These are phyloP conservation scores for Lunularia cruciata DNA, from an alignment of 225 moss, liverwort and hornwort genomes.

Conservation along the genomic window DNA sequence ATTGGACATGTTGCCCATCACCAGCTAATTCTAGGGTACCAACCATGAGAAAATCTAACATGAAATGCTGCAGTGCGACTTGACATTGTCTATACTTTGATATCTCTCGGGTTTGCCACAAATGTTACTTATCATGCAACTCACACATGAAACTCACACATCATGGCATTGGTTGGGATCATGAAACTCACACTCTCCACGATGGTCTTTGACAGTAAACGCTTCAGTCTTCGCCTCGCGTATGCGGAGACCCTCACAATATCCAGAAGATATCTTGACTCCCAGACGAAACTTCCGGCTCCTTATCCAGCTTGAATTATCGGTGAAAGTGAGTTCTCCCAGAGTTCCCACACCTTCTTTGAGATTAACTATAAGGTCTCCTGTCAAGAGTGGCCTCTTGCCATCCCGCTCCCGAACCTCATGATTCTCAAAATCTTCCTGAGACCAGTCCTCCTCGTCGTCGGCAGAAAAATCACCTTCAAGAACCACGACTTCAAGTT, in stretches of 20 bases:
- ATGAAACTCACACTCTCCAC: slow-evolving; percentile 32
- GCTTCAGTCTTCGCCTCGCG: slow-evolving; percentile 47
- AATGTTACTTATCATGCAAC: too few relatives aligned
- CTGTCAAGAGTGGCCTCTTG: slow-evolving; percentile 45
- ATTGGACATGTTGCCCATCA: too few relatives aligned
- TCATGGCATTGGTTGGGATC: too few relatives aligned
- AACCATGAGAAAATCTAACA: too few relatives aligned
- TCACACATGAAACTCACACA: too few relatives aligned
- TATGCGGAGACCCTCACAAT: slow-evolving; percentile 40
- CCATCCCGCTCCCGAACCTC: slow-evolving; percentile 47
- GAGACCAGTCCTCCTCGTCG: slow-evolving; percentile 43
- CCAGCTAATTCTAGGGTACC: too few relatives aligned
- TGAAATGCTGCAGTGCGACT: too few relatives aligned
- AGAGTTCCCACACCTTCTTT: slow-evolving; percentile 45
- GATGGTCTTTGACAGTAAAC: slow-evolving; percentile 46
- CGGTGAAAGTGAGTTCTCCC: slow-evolving; percentile 47
- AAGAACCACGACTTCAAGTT: slow-evolving; percentile 46
- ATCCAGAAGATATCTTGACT: slow-evolving; percentile 37
- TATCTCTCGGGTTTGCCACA: too few relatives aligned
- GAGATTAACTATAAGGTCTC: slow-evolving; percentile 35
- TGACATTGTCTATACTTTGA: too few relatives aligned
- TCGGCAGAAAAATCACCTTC: slow-evolving; percentile 46
- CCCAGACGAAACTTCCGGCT: slow-evolving; percentile 45
- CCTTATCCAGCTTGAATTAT: slow-evolving; percentile 50
- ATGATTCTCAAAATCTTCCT: slow-evolving; percentile 42